phyloP scores from a whole-genome alignment of 306 rosid species.

The Medicago ruthenica region DNA sequence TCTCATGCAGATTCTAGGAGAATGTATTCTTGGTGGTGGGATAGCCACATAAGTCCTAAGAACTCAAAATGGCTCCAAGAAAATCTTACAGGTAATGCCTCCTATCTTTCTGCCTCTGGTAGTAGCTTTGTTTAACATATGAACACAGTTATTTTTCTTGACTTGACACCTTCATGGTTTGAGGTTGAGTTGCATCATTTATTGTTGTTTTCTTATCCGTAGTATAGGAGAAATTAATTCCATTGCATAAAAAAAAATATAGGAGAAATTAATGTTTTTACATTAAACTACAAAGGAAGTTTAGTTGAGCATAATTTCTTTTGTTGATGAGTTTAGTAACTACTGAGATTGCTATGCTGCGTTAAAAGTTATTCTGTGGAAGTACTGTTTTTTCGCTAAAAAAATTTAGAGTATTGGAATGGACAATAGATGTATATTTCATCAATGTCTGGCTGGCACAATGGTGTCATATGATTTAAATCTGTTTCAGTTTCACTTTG shows the following conservation, averaged over 20 bases:
- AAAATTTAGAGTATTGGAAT: not conserved
- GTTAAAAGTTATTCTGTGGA: not conserved
- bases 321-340: not conserved
- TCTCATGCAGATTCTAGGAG: conserved; percentile 64
- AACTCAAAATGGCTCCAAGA: conserved; percentile 98
- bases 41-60: conserved; percentile 96
- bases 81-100: conserved; percentile 76
- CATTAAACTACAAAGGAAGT: conserved; percentile 17
- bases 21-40: conserved; percentile 99
- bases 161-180: too few species aligned
- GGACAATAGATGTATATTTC: not conserved
- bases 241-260: too few species aligned
- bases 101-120: not conserved
- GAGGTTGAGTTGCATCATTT: conserved; percentile 22
- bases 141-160: not conserved
- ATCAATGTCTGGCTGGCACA: conserved; percentile 18
- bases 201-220: conserved; percentile 27
- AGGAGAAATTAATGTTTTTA: not conserved
- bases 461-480: conserved; percentile 12
- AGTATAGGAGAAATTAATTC: too few species aligned
- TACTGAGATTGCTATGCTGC: conserved; percentile 12
- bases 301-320: conserved; percentile 5
- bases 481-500: conserved; percentile 2
- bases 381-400: not conserved
- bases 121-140: not conserved